Percentiles rank a stretch among this genome's conserved stretches.
These are phyloP conservation scores for Wickerhamomyces sp. DNA, from an alignment of 1,139 yeast species.

Conservation along the genomic window DNA sequence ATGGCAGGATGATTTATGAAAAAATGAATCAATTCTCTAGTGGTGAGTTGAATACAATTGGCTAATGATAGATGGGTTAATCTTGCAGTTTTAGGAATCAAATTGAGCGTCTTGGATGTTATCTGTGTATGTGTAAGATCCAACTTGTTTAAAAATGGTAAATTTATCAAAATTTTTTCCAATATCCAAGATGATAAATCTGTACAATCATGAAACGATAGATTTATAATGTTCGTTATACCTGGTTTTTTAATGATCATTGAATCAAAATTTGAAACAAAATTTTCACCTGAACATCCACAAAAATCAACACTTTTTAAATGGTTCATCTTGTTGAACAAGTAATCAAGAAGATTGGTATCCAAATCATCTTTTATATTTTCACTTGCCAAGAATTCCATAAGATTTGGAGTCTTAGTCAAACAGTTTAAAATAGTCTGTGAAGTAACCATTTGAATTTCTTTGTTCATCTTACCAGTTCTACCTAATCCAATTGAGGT, in stretches of 20 bases:
- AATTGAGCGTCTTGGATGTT: conserved; percentile 31
- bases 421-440: conserved; percentile 63
- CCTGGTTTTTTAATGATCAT: conserved; percentile 28
- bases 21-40: conserved; percentile 68
- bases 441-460: conserved; percentile 85
- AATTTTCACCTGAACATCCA: conserved; percentile 70
- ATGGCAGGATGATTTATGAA: conserved; percentile 72
- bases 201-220: conserved; percentile 87
- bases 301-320: conserved; percentile 80
- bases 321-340: conserved; percentile 55
- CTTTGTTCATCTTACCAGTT: conserved; percentile 84
- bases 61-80: conserved; percentile 77
- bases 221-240: conserved; percentile 36
- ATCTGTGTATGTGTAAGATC: conserved; percentile 83
- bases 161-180: conserved; percentile 49
- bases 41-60: conserved; percentile 71
- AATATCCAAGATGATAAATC: conserved; percentile 59
- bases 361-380: conserved; percentile 84
- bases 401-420: conserved; percentile 54
- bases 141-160: conserved; percentile 57
- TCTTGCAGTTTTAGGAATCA: conserved; percentile 47
- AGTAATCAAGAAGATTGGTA: conserved; percentile 46
- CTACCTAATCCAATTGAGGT: conserved; percentile 89
- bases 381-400: conserved; percentile 80
- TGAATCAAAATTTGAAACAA: conserved; percentile 56